phyloP scores from a whole-genome alignment of 805 yeast species.

The Pichia nanzhaoensis region DNA sequence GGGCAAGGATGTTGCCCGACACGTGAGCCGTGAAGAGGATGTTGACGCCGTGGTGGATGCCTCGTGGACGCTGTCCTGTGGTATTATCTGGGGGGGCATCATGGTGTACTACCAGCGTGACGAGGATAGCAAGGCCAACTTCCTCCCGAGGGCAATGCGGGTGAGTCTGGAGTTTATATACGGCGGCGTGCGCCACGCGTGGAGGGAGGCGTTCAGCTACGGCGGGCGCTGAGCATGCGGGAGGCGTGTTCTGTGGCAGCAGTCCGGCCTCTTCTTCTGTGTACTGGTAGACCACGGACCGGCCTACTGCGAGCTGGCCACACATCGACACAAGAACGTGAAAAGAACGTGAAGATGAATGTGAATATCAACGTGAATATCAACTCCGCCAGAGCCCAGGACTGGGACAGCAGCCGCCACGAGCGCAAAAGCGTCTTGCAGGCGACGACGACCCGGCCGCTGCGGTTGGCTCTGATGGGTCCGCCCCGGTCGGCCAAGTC shows the following conservation, averaged over 20 bases:
- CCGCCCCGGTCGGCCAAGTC: slow-evolving; percentile 29
- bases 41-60: slow-evolving; percentile 22
- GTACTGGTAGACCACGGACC: too few species aligned
- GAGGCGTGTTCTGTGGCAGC: too few species aligned
- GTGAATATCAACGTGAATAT: too few species aligned
- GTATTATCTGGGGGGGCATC: slow-evolving; percentile 64
- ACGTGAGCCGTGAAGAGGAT: slow-evolving; percentile 2
- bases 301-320: too few species aligned
- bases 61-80: slow-evolving; percentile 57
- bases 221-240: too few species aligned
- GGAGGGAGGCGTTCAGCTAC: slow-evolving; percentile 26
- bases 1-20: slow-evolving; percentile 41
- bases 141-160: slow-evolving; percentile 55
- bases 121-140: slow-evolving; percentile 25
- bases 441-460: slow-evolving; percentile 26
- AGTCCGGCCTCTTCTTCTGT: too few species aligned
- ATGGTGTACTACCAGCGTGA: slow-evolving; percentile 64
- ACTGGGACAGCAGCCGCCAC: too few species aligned
- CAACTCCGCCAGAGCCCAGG: too few species aligned
- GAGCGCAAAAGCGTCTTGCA: slow-evolving; percentile 19
- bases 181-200: slow-evolving; percentile 42
- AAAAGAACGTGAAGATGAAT: too few species aligned
- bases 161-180: slow-evolving; percentile 68
- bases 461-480: slow-evolving; percentile 29
- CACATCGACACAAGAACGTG: too few species aligned